These are phyloP conservation scores for Protostelium mycophagum DNA, from an alignment of 78 protist species.

Conservation along the genomic window DNA sequence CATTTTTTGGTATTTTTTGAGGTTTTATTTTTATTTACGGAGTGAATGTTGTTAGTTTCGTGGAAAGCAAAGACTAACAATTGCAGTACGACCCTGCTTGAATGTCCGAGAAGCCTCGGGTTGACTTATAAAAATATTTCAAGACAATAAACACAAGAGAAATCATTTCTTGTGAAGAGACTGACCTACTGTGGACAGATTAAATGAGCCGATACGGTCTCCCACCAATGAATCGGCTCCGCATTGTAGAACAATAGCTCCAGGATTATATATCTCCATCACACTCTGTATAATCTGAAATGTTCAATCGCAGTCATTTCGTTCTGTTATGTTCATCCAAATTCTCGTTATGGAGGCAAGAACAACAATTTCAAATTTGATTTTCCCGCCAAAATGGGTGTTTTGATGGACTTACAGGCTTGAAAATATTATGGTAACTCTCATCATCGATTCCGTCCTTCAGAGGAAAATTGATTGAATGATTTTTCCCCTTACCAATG, in stretches of 20 bases:
- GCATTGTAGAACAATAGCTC: constrained; percentile 92
- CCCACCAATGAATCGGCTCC: constrained; percentile 98
- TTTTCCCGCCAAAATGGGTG: too few relatives aligned
- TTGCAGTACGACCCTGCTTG: background rate
- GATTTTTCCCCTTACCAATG: constrained; percentile 78
- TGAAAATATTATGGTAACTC: constrained; percentile 80
- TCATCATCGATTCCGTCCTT: constrained; percentile 96
- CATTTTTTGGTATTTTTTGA: background rate
- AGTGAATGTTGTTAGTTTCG: background rate
- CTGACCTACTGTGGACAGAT: constrained; percentile 78
- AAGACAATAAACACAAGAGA: background rate
- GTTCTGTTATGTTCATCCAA: background rate
- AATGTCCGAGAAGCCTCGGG: background rate
- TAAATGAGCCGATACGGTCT: constrained; percentile 98
- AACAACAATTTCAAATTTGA: background rate
- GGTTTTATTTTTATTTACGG: background rate
- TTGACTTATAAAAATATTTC: constrained; percentile 1
- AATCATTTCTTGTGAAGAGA: background rate
- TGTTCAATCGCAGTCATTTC: background rate
- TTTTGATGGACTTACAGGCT: constrained; percentile 62
- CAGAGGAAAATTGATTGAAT: constrained; percentile 95
- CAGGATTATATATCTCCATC: constrained; percentile 85
- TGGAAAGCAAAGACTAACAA: background rate
- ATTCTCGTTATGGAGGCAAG: background rate
- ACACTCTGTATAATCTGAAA: constrained; percentile 34